A percentile compares a stretch with the other conserved stretches of the same genome.
Conservation (phyloP, 2,329 filamentous ascomycete genomes). For the Cyphellophora europaea region DNA sequence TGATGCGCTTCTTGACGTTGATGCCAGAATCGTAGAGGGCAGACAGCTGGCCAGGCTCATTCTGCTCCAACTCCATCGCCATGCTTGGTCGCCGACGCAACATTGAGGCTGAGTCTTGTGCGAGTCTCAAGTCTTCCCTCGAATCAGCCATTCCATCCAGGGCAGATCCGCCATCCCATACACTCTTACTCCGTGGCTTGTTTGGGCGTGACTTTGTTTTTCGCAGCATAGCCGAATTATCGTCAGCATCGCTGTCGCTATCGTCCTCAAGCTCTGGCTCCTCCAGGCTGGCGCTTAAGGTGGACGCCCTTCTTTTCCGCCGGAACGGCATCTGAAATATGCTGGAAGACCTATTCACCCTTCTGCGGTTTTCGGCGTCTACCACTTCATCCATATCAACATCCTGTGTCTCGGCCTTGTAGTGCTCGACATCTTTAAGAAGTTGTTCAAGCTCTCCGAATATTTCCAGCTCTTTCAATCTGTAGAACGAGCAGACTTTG, state of each 20-base stretch:
- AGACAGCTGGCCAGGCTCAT: constrained; percentile 69
- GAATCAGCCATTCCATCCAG: constrained; percentile 9
- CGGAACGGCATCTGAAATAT: constrained; percentile 43
- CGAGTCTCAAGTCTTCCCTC: constrained; percentile 51
- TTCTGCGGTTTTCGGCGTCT: constrained; percentile 32
- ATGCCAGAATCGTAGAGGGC: constrained; percentile 63
- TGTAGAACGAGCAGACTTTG: constrained; percentile 87
- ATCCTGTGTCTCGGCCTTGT: constrained; percentile 48
- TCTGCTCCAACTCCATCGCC: constrained; percentile 50
- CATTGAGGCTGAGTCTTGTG: constrained; percentile 35
- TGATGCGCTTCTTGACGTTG: constrained; percentile 84
- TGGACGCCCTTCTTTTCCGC: constrained; percentile 37
- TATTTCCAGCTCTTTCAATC: constrained; percentile 80
- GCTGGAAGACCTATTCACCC: constrained; percentile 35
- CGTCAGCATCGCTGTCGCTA: constrained; percentile 26
- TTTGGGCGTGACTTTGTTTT: constrained; percentile 21
- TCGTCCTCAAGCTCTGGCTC: constrained; percentile 45
- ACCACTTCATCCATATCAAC: constrained; percentile 33
- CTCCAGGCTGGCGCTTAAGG: constrained; percentile 39
- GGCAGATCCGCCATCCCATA: constrained; percentile 8
- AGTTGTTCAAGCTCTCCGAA: constrained; percentile 70
- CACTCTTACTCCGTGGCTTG: constrained; percentile 23
- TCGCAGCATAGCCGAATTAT: constrained; percentile 16
- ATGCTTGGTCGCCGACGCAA: constrained; percentile 52
- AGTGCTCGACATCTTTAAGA: constrained; percentile 62